These are phyloP conservation scores for Papiliotrema terrestris DNA, from an alignment of 1,284 basidiomycete species.

Conservation along the genomic window DNA sequence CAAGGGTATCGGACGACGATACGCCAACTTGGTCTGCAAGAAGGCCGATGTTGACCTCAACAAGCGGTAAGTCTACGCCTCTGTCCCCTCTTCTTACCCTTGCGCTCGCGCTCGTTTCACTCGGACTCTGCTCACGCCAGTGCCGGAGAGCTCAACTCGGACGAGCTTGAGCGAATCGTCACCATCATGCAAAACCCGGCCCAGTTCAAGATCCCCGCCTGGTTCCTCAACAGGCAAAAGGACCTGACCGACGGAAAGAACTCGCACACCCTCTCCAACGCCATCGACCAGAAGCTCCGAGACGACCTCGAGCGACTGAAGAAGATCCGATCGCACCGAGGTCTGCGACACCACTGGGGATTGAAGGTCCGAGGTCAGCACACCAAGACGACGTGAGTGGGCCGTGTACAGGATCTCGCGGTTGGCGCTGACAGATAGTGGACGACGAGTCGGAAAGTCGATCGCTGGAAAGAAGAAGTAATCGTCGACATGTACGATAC, in stretches of 20 bases:
- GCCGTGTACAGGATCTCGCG: too few relatives aligned
- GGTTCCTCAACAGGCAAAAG: constrained; percentile 99
- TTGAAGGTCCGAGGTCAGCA: constrained; percentile 95
- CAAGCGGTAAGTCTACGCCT: constrained; percentile 78
- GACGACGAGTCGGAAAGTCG: constrained; percentile 40
- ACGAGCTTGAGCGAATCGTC: constrained; percentile 97
- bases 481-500: constrained; percentile 5
- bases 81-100: not conserved
- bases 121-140: constrained; percentile 48
- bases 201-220: constrained; percentile 97
- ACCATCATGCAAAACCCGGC: constrained; percentile 99
- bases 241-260: constrained; percentile 98
- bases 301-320: constrained; percentile 98
- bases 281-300: constrained; percentile 96
- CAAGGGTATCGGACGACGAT: constrained; percentile 99
- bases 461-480: constrained; percentile 48
- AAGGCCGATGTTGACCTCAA: constrained; percentile 99
- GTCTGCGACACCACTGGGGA: constrained; percentile 96
- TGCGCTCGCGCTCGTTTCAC: not conserved
- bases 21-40: constrained; percentile 99
- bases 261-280: constrained; percentile 93
- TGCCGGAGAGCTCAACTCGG: constrained; percentile 90
- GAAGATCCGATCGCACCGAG: constrained; percentile 99
- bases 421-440: constrained; percentile 11
- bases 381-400: constrained; percentile 86